phyloP scores from a whole-genome alignment of 257 asterid species.

The Jacaranda copaia region DNA sequence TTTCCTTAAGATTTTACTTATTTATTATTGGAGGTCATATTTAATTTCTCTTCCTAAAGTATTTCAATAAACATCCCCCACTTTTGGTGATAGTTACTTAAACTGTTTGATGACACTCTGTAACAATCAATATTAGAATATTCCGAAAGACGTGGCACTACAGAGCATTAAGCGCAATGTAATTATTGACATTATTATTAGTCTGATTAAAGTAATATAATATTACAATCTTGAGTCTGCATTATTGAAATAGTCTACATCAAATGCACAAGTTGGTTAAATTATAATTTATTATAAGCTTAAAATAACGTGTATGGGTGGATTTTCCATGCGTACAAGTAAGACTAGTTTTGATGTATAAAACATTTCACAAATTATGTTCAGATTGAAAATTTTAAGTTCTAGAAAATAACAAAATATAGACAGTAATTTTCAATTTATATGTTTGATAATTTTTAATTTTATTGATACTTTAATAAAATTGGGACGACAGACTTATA shows the following conservation, averaged over 20 bases:
- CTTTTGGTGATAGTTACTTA: background rate
- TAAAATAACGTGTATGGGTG: background rate
- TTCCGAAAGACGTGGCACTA: background rate
- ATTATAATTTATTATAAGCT: background rate
- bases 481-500: too few species aligned
- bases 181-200: background rate
- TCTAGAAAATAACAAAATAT: too few species aligned
- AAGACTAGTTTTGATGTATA: background rate
- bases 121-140: background rate
- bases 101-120: background rate
- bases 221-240: background rate
- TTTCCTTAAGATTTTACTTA: background rate
- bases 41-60: background rate
- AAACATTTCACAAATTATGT: background rate
- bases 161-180: too few species aligned
- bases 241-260: slow-evolving; percentile 9
- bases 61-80: background rate
- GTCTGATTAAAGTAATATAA: background rate
- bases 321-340: background rate
- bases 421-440: too few species aligned
- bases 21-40: background rate
- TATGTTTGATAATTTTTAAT: too few species aligned
- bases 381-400: too few species aligned
- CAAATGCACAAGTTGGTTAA: background rate
- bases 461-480: too few species aligned